A percentile compares a stretch with the other conserved stretches of the same genome.
Conservation (phyloP, 352 stramenopile genomes). For the Phytophthora pinifolia region DNA sequence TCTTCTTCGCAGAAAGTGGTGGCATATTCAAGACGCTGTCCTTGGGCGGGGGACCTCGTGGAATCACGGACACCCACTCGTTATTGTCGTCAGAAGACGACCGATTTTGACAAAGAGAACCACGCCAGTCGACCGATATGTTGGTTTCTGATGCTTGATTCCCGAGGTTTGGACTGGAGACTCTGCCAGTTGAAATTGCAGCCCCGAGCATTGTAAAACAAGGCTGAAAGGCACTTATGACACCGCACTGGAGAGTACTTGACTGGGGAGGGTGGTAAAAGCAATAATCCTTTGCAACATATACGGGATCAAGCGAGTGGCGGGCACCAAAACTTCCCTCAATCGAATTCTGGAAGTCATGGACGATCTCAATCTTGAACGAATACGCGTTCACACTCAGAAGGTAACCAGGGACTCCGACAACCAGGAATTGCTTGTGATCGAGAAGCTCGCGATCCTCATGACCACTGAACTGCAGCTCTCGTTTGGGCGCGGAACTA, state of each 20-base stretch:
- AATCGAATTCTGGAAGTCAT: slow-evolving; percentile 47
- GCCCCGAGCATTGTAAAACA: slow-evolving; percentile 50
- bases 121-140: not conserved
- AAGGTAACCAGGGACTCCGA: slow-evolving; percentile 49
- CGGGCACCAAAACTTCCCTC: not conserved
- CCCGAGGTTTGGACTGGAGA: slow-evolving; percentile 1
- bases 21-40: slow-evolving; percentile 63
- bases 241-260: slow-evolving; percentile 36
- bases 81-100: slow-evolving; percentile 9
- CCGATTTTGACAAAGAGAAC: not conserved
- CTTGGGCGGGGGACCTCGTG: slow-evolving; percentile 39
- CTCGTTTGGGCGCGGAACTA: not conserved
- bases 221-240: slow-evolving; percentile 68
- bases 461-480: slow-evolving; percentile 47
- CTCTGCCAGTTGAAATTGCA: not conserved
- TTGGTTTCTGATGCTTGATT: slow-evolving; percentile 21
- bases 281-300: slow-evolving; percentile 57
- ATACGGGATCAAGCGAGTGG: slow-evolving; percentile 25
- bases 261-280: slow-evolving; percentile 33
- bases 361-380: slow-evolving; percentile 54
- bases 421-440: slow-evolving; percentile 54
- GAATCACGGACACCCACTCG: slow-evolving; percentile 49
- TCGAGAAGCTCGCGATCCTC: slow-evolving; percentile 49
- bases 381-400: slow-evolving; percentile 69
- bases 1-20: slow-evolving; percentile 34